A percentile compares a stretch with the other conserved stretches of the same genome.
phyloP scores from a whole-genome alignment of 2,329 filamentous ascomycete species.

The Aspergillus pseudonomiae region DNA sequence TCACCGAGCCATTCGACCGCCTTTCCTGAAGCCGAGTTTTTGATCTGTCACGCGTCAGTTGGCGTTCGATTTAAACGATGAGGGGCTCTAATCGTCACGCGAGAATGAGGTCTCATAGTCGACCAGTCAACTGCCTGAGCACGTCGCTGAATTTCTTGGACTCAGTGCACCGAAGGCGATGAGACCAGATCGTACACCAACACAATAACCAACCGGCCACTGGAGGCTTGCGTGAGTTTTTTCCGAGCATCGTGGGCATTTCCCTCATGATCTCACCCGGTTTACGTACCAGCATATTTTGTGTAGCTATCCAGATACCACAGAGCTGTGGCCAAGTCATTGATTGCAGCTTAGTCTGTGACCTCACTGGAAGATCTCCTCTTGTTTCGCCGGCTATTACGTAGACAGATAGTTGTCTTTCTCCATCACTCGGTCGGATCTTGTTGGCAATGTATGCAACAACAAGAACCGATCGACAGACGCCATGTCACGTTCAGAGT shows the following conservation, averaged over 20 bases:
- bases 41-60: slow-evolving; percentile 39
- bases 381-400: neutral
- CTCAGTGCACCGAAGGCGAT: neutral
- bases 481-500: slow-evolving; percentile 18
- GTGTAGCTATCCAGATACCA: neutral
- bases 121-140: slow-evolving; percentile 17
- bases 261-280: slow-evolving; percentile 5
- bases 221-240: slow-evolving; percentile 10
- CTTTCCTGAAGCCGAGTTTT: slow-evolving; percentile 16
- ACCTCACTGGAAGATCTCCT: neutral
- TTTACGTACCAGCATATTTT: neutral
- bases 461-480: slow-evolving; percentile 2
- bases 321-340: neutral
- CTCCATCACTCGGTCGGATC: neutral
- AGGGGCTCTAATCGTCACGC: slow-evolving; percentile 12
- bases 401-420: neutral
- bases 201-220: neutral
- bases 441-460: slow-evolving; percentile 6
- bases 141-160: neutral
- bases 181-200: neutral
- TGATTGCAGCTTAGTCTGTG: neutral
- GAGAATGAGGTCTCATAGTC: slow-evolving; percentile 14
- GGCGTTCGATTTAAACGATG: slow-evolving; percentile 11
- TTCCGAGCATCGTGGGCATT: slow-evolving; percentile 18
- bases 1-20: slow-evolving; percentile 1